Evolutionary conservation across 148 eudicot genomes (phyloP), one percentile per base, ranked within the genome.

Genomic region (Pharnaceum exiguum): DNA sequence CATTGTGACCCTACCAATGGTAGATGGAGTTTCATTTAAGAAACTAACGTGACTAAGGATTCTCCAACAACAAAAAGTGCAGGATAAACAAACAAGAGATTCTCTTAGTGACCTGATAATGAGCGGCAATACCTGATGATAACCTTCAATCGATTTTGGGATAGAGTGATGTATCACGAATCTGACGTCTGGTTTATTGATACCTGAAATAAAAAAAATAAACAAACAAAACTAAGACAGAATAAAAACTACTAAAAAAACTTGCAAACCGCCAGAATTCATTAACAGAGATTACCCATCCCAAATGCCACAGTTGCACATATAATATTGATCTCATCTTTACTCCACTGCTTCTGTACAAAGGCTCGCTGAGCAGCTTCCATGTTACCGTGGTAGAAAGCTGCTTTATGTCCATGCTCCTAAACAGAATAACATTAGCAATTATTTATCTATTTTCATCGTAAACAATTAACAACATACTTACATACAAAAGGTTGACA

Each of bases 261-360:
- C 37, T 17, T 39, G 29, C 45, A 63, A 55, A 57, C 19, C 27
- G 59, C 31, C 31, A 60, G 21, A 26, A 63, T 49, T 46, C 36
- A 46, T 37, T 64, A 64, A 56, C 45, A 43, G 47, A 63, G 12
- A 18, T 68, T 93, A 93, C 96, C 99, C 99, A 93, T 93, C 65
- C 99, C 99, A 79, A 93, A 93, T 60, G 99, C 99, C 73, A 93
- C 89, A 28, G 99, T 93, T 71, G 99, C 99, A 75, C 99, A 93
- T 35, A 93, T 93, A 40, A 93, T 83, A 63, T 89, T 89, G 55
- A 93, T 72, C 68, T 83, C 96, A 56, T 89, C 99, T 77, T 82
- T 93, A 77, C 99, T 93, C 99, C 99, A 93, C 63, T 93, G 96
- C 39, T 75, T 76, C 76, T 93, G 99, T 57, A 88, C 67, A 51